Evolutionary conservation across 768 basidiomycete species (phyloP), one percentile per base, ranked within the genome.

Genomic region (Pisolithus tinctorius): DNA sequence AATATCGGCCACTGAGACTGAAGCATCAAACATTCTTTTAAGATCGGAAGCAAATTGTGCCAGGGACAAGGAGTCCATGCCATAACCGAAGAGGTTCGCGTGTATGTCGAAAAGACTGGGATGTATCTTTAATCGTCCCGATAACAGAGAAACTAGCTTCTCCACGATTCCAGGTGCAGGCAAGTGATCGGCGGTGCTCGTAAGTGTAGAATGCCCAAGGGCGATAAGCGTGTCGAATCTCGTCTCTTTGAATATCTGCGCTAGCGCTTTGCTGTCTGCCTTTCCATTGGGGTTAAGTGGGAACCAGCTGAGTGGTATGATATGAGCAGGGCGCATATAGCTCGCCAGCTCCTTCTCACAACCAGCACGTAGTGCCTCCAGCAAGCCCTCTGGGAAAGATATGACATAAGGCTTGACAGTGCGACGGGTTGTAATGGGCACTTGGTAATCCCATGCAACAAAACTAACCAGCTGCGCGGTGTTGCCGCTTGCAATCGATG

Each of bases 271-370:
- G 25, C 54, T 53, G 26, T 71, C 69, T 6, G 60, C 52, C 55
- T 71, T 71, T 20, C 69, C 71, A 45, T 70, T 71, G 29, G 54
- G 63, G 58, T 65, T 78, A 50, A 79, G 56, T 5, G 77, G 76
- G 50, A 79, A 68, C 66, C 71, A 78, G 51, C 60, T 65, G n/a
- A 79, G 62, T 6, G 76, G 73, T 29, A 79, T 65, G 48, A 79
- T 68, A 58, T 76, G 74, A 50, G 71, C 69, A 8, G 78, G 78
- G 6, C 77, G 70, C 77, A 78, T 78, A 54, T 79, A 79, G 45
- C 68, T 71, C 5, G 78, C 70, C 0, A 79, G 63, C 55, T 76
- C 71, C 6, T 53, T 56, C 36, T 75, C 70, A 52, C 73, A 76
- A 11, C 67, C 67, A 7, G 47, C 58, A 44, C 53, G 58, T 16